These are phyloP conservation scores for Phytomonas sp. DNA, from an alignment of 208 protist genomes.

Conservation along the genomic window DNA sequence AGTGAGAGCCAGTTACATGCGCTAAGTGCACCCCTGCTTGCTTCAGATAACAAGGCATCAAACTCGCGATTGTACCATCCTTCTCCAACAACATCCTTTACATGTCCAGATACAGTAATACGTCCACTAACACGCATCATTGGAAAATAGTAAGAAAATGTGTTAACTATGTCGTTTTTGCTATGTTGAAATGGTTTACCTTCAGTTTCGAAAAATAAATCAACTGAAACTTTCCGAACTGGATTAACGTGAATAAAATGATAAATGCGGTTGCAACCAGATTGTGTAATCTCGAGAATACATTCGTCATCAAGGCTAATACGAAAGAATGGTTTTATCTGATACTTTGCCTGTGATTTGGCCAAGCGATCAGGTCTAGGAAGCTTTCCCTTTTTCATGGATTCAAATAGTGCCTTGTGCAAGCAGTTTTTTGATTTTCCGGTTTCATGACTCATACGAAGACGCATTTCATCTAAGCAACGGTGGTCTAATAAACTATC, in stretches of 20 bases:
- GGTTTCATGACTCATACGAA: slow-evolving; percentile 16
- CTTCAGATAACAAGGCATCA: slow-evolving; percentile 14
- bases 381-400: slow-evolving; percentile 24
- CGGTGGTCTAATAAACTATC: slow-evolving; percentile 37
- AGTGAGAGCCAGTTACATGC: slow-evolving; percentile 37
- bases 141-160: slow-evolving; percentile 57
- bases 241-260: slow-evolving; percentile 21
- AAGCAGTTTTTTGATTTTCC: slow-evolving; percentile 8
- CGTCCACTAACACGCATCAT: slow-evolving; percentile 25
- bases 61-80: slow-evolving; percentile 57
- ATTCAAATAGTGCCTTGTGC: slow-evolving; percentile 22
- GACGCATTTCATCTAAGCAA: slow-evolving; percentile 17
- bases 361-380: slow-evolving; percentile 32
- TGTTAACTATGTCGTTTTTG: slow-evolving; percentile 30
- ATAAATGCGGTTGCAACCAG: slow-evolving; percentile 17
- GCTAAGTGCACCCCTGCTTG: slow-evolving; percentile 18
- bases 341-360: slow-evolving; percentile 15
- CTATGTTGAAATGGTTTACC: slow-evolving; percentile 21
- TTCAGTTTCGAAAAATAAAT: slow-evolving; percentile 22
- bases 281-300: slow-evolving; percentile 13
- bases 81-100: slow-evolving; percentile 20
- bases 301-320: slow-evolving; percentile 29
- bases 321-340: slow-evolving; percentile 15
- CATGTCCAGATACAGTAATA: slow-evolving; percentile 18
- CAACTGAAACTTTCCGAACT: slow-evolving; percentile 16